Conservation (phyloP, 257 asterid genomes). For the Ophiorrhiza pumila region DNA sequence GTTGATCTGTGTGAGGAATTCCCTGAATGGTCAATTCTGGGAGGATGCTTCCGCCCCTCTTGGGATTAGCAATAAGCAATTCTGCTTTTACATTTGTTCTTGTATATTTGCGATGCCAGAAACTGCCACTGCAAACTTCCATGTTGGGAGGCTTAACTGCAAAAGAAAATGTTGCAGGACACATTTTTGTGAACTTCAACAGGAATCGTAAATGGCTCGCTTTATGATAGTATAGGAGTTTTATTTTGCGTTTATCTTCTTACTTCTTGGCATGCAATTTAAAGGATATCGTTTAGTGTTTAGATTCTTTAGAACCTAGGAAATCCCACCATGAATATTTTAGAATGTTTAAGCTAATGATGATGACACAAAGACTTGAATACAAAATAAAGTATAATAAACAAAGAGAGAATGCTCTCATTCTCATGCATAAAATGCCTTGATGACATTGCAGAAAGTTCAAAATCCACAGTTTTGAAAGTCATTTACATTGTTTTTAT, state of each 20-base stretch:
- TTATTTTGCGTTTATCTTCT: not conserved
- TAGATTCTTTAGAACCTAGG: not conserved
- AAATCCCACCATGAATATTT: not conserved
- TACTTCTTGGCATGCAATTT: not conserved
- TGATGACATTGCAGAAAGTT: not conserved
- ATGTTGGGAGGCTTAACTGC: conserved; percentile 26
- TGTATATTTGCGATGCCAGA: conserved; percentile 12
- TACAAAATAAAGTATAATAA: not conserved
- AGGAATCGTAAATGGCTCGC: not conserved
- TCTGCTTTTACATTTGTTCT: conserved; percentile 31
- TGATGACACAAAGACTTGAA: not conserved
- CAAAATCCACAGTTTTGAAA: not conserved
- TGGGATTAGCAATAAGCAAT: conserved; percentile 43
- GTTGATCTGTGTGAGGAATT: conserved; percentile 35
- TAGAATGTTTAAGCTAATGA: not conserved
- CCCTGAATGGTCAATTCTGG: conserved; percentile 44
- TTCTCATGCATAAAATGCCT: not conserved
- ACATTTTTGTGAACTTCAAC: conserved; percentile 30
- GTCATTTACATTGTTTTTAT: not conserved
- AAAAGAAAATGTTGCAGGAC: conserved; percentile 31
- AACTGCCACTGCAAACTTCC: conserved; percentile 16
- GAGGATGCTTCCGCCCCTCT: conserved; percentile 21
- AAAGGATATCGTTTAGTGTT: not conserved
- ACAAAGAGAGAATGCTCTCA: not conserved
- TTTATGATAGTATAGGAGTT: not conserved